phyloP scores from a whole-genome alignment of 2,329 filamentous ascomycete genomes.

The Sclerotinia nivalis region DNA sequence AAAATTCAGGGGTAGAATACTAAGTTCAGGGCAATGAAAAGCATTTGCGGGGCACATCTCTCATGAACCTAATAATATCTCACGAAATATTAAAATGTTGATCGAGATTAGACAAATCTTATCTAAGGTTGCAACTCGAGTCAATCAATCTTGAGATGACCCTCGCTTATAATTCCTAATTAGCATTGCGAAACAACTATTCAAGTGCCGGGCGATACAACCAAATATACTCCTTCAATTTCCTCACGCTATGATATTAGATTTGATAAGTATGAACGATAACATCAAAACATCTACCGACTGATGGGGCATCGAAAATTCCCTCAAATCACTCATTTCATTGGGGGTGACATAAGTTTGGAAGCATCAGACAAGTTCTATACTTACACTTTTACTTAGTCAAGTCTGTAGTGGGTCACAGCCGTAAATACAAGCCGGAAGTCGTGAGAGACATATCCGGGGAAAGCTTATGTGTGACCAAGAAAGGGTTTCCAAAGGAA shows the following conservation, averaged over 20 bases:
- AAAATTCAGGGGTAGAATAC: background rate
- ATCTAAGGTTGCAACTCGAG: background rate
- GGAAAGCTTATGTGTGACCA: slow-evolving; percentile 5
- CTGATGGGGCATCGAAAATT: background rate
- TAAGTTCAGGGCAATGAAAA: background rate
- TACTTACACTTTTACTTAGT: background rate
- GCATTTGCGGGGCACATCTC: background rate
- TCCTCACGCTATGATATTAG: background rate
- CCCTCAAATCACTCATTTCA: background rate
- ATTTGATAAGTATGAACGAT: background rate
- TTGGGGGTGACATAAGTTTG: background rate
- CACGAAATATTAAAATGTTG: background rate
- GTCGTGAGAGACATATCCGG: background rate
- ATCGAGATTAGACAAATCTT: background rate
- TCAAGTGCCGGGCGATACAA: background rate
- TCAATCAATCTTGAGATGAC: background rate
- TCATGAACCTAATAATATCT: slow-evolving; percentile 15
- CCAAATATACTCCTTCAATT: background rate
- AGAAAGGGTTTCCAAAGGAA: no score
- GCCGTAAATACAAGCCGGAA: background rate
- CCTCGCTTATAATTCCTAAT: slow-evolving; percentile 7
- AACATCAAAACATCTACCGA: background rate
- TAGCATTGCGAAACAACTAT: background rate
- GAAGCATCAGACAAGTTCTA: background rate
- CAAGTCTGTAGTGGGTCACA: background rate